Evolutionary conservation across 345 rosid genomes (phyloP).

Genomic region (Salix caprea): DNA sequence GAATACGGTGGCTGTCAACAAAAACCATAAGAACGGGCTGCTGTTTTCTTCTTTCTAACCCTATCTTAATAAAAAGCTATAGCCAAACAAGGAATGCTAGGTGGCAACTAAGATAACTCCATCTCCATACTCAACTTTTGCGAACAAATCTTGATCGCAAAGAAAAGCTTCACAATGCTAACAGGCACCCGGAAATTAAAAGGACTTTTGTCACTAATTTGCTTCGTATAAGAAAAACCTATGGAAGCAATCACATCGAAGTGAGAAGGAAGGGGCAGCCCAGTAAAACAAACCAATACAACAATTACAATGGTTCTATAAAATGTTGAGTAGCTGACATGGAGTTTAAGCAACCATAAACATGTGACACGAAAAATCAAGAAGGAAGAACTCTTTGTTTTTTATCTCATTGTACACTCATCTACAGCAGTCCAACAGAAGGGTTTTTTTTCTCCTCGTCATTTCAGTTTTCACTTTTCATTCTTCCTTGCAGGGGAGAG

Average conservation of each 20-base stretch:
- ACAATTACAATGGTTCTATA: background rate
- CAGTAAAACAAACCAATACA: background rate
- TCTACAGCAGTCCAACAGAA: conserved; percentile 15
- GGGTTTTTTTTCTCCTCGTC: background rate
- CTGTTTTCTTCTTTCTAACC: no score
- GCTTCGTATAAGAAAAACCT: background rate
- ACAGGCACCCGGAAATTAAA: background rate
- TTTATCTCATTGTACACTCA: conserved; percentile 21
- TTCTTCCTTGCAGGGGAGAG: background rate
- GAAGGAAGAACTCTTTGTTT: background rate
- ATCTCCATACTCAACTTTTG: no score
- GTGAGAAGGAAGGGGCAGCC: background rate
- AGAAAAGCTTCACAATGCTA: background rate
- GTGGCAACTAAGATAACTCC: background rate
- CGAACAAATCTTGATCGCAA: background rate
- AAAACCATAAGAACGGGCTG: no score
- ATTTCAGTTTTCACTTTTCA: background rate
- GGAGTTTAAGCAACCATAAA: background rate
- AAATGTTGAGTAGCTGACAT: background rate
- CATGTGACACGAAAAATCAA: background rate
- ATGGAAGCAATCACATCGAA: background rate
- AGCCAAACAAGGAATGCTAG: no score
- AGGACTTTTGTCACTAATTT: background rate
- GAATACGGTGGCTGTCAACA: no score
- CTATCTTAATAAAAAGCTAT: no score